Percentiles rank a stretch among this genome's conserved stretches.
Evolutionary conservation across 352 stramenopile species (phyloP).

Genomic region (Phytophthora lateralis): DNA sequence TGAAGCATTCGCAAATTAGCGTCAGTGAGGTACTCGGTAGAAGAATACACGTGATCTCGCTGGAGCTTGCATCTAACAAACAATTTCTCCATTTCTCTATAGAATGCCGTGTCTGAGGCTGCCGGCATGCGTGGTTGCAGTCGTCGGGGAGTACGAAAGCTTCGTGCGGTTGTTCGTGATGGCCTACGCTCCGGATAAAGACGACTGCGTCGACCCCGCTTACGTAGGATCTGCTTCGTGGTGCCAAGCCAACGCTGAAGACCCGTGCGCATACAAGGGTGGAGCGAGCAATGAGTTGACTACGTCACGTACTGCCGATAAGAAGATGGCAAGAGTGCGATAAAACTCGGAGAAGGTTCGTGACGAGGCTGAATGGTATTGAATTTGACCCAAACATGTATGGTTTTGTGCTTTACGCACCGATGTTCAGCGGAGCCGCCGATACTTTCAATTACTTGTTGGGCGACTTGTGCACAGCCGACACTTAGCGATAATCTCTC

Average conservation of each 20-base stretch:
- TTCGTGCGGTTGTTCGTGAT: slow-evolving; percentile 23
- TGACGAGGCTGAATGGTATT: neutral
- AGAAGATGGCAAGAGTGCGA: neutral
- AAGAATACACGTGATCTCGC: neutral
- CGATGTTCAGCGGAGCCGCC: slow-evolving; percentile 44
- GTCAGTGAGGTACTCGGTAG: neutral
- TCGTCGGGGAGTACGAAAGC: slow-evolving; percentile 18
- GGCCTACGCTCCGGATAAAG: slow-evolving; percentile 21
- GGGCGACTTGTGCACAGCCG: slow-evolving; percentile 43
- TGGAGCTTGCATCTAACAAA: neutral
- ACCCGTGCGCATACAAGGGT: neutral
- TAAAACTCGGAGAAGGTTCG: neutral
- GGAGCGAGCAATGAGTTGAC: neutral
- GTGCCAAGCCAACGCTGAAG: neutral
- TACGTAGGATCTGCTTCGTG: neutral
- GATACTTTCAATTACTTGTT: slow-evolving; percentile 42
- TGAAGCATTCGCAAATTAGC: neutral
- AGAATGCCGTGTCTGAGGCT: slow-evolving; percentile 16
- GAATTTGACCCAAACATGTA: neutral
- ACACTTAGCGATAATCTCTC: slow-evolving; percentile 37
- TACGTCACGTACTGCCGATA: neutral
- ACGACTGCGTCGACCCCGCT: neutral
- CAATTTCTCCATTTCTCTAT: neutral
- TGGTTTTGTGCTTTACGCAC: neutral
- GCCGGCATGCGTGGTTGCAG: slow-evolving; percentile 3